Conservation (phyloP, 2,329 filamentous ascomycete genomes). For the Colletotrichum salicis region DNA sequence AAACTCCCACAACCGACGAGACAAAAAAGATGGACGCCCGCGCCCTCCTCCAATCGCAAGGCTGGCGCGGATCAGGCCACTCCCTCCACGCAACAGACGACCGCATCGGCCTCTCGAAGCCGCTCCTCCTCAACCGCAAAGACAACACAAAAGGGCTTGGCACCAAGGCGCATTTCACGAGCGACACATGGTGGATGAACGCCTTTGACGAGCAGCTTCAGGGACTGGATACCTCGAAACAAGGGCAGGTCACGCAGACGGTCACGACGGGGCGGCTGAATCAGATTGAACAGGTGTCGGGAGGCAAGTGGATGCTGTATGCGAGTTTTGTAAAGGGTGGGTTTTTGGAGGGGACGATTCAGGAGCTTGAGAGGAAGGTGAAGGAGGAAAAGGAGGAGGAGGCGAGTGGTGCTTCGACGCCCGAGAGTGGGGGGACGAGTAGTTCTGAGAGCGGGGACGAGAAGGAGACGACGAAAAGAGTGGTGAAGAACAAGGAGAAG, state of each 20-base stretch:
- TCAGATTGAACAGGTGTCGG: constrained; percentile 63
- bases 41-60: constrained; percentile 84
- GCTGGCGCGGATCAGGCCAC: constrained; percentile 90
- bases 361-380: constrained; percentile 38
- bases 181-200: constrained; percentile 96
- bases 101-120: constrained; percentile 81
- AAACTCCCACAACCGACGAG: neutral
- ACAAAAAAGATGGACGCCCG: constrained; percentile 77
- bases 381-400: constrained; percentile 34
- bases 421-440: constrained; percentile 34
- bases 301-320: constrained; percentile 76
- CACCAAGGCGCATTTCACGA: constrained; percentile 73
- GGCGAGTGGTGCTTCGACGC: constrained; percentile 33
- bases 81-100: constrained; percentile 82
- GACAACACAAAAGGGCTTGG: constrained; percentile 84
- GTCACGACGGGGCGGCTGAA: constrained; percentile 65
- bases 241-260: constrained; percentile 67
- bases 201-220: constrained; percentile 93
- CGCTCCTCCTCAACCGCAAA: constrained; percentile 85
- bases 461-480: constrained; percentile 38
- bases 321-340: constrained; percentile 87
- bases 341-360: constrained; percentile 76
- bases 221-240: constrained; percentile 73
- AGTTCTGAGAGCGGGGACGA: constrained; percentile 5
- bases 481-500: constrained; percentile 69